Evolutionary conservation across 2,329 filamentous ascomycete genomes (phyloP).

Genomic region (Macroventuria anomochaeta): DNA sequence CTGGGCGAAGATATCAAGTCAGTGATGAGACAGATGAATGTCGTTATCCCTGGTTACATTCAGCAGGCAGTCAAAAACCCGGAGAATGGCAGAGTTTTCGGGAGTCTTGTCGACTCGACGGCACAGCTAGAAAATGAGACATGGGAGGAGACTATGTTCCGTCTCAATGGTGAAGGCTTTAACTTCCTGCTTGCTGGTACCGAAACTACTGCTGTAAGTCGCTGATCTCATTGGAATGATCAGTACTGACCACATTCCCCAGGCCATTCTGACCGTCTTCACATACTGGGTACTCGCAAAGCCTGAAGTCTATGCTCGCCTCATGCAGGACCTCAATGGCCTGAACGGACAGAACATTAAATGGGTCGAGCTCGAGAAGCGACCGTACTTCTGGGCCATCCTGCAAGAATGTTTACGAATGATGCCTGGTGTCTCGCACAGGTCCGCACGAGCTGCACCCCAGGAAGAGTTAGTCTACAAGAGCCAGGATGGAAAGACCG

Average conservation of each 20-base stretch:
- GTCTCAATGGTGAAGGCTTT: constrained; percentile 34
- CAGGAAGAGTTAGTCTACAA: constrained; percentile 30
- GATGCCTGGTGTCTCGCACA: constrained; percentile 39
- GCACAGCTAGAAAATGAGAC: constrained; percentile 29
- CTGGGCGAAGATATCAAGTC: constrained; percentile 35
- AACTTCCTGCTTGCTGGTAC: constrained; percentile 36
- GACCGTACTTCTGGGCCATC: constrained; percentile 43
- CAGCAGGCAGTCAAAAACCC: constrained; percentile 31
- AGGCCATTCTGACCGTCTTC: constrained; percentile 41
- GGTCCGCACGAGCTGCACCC: constrained; percentile 27
- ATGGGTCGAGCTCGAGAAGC: constrained; percentile 35
- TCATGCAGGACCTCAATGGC: constrained; percentile 30
- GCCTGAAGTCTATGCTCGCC: constrained; percentile 26
- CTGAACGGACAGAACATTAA: constrained; percentile 22
- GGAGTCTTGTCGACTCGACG: constrained; percentile 29
- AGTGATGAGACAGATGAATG: constrained; percentile 36
- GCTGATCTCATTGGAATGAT: background rate
- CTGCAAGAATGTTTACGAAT: constrained; percentile 47
- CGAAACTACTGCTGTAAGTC: constrained; percentile 35
- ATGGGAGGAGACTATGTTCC: constrained; percentile 23
- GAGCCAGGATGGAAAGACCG: constrained; percentile 26
- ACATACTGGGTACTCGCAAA: constrained; percentile 46
- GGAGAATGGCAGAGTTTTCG: constrained; percentile 35
- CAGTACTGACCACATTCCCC: background rate
- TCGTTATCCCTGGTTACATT: constrained; percentile 34